A percentile compares a stretch with the other conserved stretches of the same genome.
Conservation (phyloP, 768 basidiomycete species). For the Glaciozyma antarctica region DNA sequence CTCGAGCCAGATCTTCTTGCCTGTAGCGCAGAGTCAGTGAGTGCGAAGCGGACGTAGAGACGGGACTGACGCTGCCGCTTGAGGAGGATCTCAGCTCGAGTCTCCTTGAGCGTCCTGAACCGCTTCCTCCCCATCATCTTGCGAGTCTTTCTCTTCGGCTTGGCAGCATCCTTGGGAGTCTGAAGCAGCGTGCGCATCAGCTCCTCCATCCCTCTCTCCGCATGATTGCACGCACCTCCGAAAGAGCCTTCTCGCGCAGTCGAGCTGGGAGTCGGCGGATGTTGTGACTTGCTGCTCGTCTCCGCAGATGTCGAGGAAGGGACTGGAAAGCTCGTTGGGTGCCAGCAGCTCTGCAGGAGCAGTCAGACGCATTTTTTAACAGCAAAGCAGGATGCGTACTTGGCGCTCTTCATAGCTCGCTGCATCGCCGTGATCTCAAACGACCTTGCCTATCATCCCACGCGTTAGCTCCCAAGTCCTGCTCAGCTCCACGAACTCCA, state of each 20-base stretch:
- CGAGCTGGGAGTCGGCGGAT: slow-evolving; percentile 79
- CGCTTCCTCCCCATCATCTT: slow-evolving; percentile 35
- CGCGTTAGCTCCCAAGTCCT: not conserved
- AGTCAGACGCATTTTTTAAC: not conserved
- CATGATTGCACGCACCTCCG: slow-evolving; percentile 52
- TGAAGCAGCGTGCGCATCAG: not conserved
- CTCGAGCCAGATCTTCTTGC: slow-evolving; percentile 82
- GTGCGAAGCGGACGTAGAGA: not conserved
- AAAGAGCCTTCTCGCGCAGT: slow-evolving; percentile 66
- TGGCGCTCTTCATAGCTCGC: slow-evolving; percentile 67
- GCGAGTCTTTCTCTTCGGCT: slow-evolving; percentile 24
- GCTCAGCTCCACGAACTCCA: not conserved
- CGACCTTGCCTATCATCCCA: slow-evolving; percentile 50
- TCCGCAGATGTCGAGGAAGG: slow-evolving; percentile 77
- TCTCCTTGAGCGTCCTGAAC: slow-evolving; percentile 1
- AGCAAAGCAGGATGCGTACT: slow-evolving; percentile 42
- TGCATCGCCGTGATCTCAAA: slow-evolving; percentile 91
- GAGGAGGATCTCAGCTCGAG: not conserved
- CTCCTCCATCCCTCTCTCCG: not conserved
- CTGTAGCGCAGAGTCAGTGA: slow-evolving; percentile 42
- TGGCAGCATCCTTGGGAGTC: slow-evolving; percentile 28
- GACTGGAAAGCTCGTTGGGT: slow-evolving; percentile 61
- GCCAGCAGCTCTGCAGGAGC: slow-evolving; percentile 23
- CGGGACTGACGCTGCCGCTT: slow-evolving; percentile 61
- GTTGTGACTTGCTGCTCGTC: slow-evolving; percentile 90